A percentile compares a stretch with the other conserved stretches of the same genome.
Evolutionary conservation across 371 early-diverging fungal species (phyloP).

Genomic region (Mortierella sp.): DNA sequence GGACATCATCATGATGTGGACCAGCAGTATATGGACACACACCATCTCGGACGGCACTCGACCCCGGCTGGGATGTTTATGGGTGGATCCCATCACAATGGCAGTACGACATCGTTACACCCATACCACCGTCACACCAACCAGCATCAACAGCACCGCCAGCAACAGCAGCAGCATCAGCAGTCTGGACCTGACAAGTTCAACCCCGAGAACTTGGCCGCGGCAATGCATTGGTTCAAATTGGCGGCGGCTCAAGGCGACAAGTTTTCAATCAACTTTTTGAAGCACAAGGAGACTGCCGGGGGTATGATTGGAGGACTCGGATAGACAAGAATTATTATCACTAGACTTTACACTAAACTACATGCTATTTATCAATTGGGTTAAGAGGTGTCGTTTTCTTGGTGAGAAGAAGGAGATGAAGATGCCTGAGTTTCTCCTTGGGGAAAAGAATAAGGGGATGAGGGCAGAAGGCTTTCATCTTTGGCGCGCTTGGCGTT

Average conservation of each 20-base stretch:
- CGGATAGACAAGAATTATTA: not conserved
- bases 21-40: constrained; percentile 25
- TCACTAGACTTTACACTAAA: not conserved
- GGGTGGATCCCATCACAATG: constrained; percentile 9
- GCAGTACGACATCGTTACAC: not conserved
- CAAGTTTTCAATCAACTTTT: constrained; percentile 58
- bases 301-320: constrained; percentile 39
- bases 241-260: constrained; percentile 62
- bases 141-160: constrained; percentile 16
- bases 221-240: constrained; percentile 63
- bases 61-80: not conserved
- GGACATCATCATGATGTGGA: constrained; percentile 44
- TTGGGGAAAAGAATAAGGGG: not conserved
- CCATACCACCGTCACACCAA: constrained; percentile 4
- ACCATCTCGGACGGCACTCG: constrained; percentile 26
- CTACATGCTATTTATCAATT: not conserved
- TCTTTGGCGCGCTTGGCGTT: constrained; percentile 9
- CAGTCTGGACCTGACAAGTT: constrained; percentile 55
- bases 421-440: not conserved
- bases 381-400: not conserved
- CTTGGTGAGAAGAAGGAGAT: not conserved
- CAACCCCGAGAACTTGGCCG: constrained; percentile 60
- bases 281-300: constrained; percentile 58
- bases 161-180: constrained; percentile 17
- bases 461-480: not conserved